These are phyloP conservation scores for Rickenella mellea DNA, from an alignment of 768 basidiomycete genomes.

Conservation along the genomic window DNA sequence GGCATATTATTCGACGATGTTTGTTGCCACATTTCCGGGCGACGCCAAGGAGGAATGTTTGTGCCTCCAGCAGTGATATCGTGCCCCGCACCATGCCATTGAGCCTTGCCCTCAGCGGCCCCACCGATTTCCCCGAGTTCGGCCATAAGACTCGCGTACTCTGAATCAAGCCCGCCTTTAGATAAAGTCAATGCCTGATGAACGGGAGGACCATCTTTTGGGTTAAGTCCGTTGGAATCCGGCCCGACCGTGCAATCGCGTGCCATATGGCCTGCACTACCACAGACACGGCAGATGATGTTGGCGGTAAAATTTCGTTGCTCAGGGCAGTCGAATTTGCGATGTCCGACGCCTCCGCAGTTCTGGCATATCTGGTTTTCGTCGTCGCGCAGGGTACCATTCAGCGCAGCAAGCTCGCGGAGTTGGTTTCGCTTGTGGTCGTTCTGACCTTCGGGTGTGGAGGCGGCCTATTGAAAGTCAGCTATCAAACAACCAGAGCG, in stretches of 20 bases:
- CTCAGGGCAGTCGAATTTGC: constrained; percentile 98
- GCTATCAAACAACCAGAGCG: background rate
- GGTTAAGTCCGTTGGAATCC: constrained; percentile 60
- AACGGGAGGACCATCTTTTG: constrained; percentile 22
- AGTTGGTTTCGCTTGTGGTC: constrained; percentile 99
- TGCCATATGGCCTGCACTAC: constrained; percentile 98
- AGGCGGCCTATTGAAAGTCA: constrained; percentile 65
- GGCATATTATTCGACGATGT: constrained; percentile 31
- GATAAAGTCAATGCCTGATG: no score
- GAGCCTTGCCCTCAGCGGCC: constrained; percentile 40
- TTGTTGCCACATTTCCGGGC: constrained; percentile 86
- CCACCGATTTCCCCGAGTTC: constrained; percentile 87
- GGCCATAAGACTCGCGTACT: constrained; percentile 95
- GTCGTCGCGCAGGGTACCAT: constrained; percentile 98
- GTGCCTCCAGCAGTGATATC: constrained; percentile 54
- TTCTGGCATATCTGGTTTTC: constrained; percentile 99
- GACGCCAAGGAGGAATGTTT: constrained; percentile 85
- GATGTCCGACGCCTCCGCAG: constrained; percentile 87
- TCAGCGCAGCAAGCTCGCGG: constrained; percentile 92
- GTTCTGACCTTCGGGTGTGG: constrained; percentile 98
- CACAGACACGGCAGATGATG: constrained; percentile 98
- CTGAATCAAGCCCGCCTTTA: constrained; percentile 90
- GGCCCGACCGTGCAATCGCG: constrained; percentile 93
- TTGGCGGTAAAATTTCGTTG: constrained; percentile 98
- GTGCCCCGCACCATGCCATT: constrained; percentile 55